Conservation (phyloP, 2,329 filamentous ascomycete genomes). For the Penicillium janthinellum region DNA sequence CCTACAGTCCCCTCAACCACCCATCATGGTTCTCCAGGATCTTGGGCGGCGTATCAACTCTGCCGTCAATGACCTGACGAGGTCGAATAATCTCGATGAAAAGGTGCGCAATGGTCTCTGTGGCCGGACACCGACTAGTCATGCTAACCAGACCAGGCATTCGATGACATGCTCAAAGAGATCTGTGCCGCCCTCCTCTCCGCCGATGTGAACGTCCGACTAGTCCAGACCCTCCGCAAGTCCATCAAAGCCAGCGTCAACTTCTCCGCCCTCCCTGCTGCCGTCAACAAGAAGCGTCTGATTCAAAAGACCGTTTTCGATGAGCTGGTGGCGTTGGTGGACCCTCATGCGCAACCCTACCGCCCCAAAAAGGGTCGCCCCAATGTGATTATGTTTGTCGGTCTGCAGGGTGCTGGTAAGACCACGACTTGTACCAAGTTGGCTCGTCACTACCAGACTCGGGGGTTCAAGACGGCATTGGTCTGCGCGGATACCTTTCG, state of each 20-base stretch:
- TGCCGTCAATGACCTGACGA: constrained; percentile 89
- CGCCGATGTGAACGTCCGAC: constrained; percentile 94
- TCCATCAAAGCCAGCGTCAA: constrained; percentile 90
- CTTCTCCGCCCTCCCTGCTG: constrained; percentile 87
- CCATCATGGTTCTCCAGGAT: constrained; percentile 94
- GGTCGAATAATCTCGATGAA: constrained; percentile 91
- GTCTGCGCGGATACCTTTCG: constrained; percentile 99
- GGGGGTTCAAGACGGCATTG: constrained; percentile 88
- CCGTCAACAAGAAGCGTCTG: constrained; percentile 96
- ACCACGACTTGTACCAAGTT: constrained; percentile 98
- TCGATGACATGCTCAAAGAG: constrained; percentile 97
- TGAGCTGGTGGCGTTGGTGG: constrained; percentile 91
- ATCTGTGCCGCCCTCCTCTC: constrained; percentile 94
- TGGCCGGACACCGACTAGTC: background rate
- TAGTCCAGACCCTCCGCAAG: constrained; percentile 87
- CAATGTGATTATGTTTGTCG: constrained; percentile 99
- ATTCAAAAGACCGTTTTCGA: constrained; percentile 99
- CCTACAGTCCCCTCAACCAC: constrained; percentile 9
- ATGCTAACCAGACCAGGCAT: constrained; percentile 62
- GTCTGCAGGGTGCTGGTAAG: constrained; percentile 95
- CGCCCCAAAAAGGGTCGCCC: constrained; percentile 94
- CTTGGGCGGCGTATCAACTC: constrained; percentile 97
- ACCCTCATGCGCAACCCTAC: constrained; percentile 93
- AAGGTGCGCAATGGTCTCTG: constrained; percentile 61
- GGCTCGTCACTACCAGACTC: constrained; percentile 88